Percentiles rank a stretch among this genome's conserved stretches.
Conservation (phyloP, 1,284 basidiomycete genomes). For the Hemileia vastatrix region DNA sequence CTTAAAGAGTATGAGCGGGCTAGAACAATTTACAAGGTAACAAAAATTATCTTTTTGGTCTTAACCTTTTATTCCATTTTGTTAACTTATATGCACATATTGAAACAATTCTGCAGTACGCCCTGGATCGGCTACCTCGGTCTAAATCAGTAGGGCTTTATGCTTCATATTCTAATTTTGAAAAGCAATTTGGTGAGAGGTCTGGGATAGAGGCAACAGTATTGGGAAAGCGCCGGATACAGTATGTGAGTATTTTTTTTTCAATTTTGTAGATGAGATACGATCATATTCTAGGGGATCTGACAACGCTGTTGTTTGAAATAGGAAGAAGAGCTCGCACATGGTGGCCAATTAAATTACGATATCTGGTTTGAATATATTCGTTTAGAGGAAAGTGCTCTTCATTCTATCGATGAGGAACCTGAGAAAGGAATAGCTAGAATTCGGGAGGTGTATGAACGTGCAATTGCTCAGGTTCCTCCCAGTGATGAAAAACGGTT, state of each 20-base stretch:
- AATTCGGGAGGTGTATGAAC: slow-evolving; percentile 87
- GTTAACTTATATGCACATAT: slow-evolving; percentile 3
- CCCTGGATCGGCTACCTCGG: slow-evolving; percentile 75
- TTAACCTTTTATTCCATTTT: not conserved
- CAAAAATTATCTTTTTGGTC: slow-evolving; percentile 18
- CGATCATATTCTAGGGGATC: not conserved
- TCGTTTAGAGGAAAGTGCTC: slow-evolving; percentile 80
- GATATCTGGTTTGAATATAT: slow-evolving; percentile 98
- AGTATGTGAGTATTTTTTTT: slow-evolving; percentile 56
- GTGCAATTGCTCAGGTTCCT: slow-evolving; percentile 91
- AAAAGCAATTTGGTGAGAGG: slow-evolving; percentile 91
- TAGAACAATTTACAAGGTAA: slow-evolving; percentile 90
- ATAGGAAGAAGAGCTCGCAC: slow-evolving; percentile 66
- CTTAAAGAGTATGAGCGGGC: slow-evolving; percentile 94
- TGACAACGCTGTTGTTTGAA: not conserved
- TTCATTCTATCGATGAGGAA: slow-evolving; percentile 63
- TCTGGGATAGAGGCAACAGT: slow-evolving; percentile 85
- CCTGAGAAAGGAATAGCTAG: slow-evolving; percentile 52
- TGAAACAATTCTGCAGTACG: slow-evolving; percentile 56
- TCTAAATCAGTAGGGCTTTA: slow-evolving; percentile 79
- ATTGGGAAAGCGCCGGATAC: slow-evolving; percentile 86
- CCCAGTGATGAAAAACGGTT: slow-evolving; percentile 73
- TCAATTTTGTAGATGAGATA: slow-evolving; percentile 4
- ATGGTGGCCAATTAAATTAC: slow-evolving; percentile 78
- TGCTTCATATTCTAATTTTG: slow-evolving; percentile 87